Evolutionary conservation across 768 basidiomycete species (phyloP).

Genomic region (Suillus tomentosus): DNA sequence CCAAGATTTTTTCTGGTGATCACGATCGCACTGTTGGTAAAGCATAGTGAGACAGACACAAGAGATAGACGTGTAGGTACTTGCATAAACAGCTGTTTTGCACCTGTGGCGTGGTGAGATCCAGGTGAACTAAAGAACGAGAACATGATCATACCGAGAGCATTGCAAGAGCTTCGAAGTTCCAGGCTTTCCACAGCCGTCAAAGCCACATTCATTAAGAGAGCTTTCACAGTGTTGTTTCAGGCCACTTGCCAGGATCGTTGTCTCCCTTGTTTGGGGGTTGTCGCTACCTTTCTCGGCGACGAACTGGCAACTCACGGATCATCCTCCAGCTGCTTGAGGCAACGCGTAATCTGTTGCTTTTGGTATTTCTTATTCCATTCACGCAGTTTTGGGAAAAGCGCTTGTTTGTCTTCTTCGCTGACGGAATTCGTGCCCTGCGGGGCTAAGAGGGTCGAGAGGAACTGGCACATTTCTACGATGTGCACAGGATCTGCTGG

Average conservation of each 20-base stretch:
- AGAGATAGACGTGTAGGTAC: conserved; percentile 16
- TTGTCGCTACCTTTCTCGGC: conserved; percentile 1
- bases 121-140: conserved; percentile 1
- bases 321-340: conserved; percentile 33
- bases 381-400: conserved; percentile 34
- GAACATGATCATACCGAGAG: conserved; percentile 15
- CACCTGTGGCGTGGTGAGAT: conserved; percentile 31
- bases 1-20: conserved; percentile 43
- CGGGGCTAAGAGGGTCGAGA: conserved; percentile 41
- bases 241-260: conserved; percentile 29
- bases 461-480: conserved; percentile 41
- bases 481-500: conserved; percentile 25
- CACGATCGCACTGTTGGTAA: conserved; percentile 32
- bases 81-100: conserved; percentile 45
- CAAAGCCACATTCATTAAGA: conserved; percentile 36
- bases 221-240: conserved; percentile 32
- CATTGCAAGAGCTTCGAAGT: conserved; percentile 39
- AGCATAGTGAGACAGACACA: neutral
- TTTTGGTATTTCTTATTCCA: conserved; percentile 33
- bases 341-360: conserved; percentile 32
- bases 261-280: conserved; percentile 28
- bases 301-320: conserved; percentile 24
- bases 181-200: conserved; percentile 27
- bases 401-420: conserved; percentile 32
- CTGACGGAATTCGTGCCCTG: conserved; percentile 38